Base-by-base conservation (phyloP, 139 green algal species). In the Micractinium conductrix region DNA sequence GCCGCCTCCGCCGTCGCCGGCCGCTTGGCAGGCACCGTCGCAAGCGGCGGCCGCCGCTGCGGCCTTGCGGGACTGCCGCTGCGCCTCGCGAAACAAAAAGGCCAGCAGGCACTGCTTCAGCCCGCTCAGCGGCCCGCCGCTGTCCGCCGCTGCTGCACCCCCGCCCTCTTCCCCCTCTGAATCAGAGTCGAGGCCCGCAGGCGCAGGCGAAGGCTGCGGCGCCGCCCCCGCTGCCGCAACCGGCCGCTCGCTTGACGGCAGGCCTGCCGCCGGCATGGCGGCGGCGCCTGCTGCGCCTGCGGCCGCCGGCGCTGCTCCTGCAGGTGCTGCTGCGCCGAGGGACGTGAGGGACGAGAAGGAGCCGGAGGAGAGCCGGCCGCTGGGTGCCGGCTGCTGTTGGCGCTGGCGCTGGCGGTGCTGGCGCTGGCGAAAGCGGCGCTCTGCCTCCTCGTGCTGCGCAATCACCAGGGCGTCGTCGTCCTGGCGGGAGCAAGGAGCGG, bases 401-500 rank as follows among this genome's bases (percentile, higher is more conserved):
- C 53, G 67, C 71, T 79, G 63, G 17, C 71, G 50, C 37, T 55
- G 60, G 2, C 50, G n/a, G n/a, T 62, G 19, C 26, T 79, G 74
- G 14, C 53, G 67, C 71, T 79, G 63, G 17, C 71, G 50, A 26
- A 70, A 43, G 2, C 50, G 72, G 9, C 63, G 70, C 75, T 80
- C 74, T 14, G 43, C n/a, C 33, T 74, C 58, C 17, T 85, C 62
- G 7, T 85, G 74, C 65, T 88, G 67, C 30, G 88, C 79, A 8
- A 76, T 81, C 33, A 82, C 87, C 55, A 94, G 22, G 22, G 81
- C 82, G 72, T 96, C 94, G 28, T 82, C 76, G 75, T 94, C 94
- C 48, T 90, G 79, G 78, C 63, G 91, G 86, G 75, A 24, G 48
- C 2, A 44, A 65, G 63, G 17, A 74, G 16, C 12, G 16, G 48